Evolutionary conservation across 2,329 filamentous ascomycete species (phyloP).

Genomic region (Colletotrichum sp.): DNA sequence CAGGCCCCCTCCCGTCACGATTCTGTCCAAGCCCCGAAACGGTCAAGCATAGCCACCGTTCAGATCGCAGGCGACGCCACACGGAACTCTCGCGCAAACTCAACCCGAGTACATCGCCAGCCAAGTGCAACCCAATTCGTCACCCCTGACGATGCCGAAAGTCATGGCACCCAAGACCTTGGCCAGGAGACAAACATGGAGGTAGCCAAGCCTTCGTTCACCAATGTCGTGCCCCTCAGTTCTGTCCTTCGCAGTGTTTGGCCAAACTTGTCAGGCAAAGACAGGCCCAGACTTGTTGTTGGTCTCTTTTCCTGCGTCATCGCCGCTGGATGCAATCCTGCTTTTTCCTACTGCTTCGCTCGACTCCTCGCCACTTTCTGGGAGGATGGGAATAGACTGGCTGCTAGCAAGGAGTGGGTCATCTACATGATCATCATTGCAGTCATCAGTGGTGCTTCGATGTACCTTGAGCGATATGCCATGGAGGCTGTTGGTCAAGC

Average conservation of each 20-base stretch:
- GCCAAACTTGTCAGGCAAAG: constrained; percentile 20
- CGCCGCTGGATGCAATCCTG: constrained; percentile 71
- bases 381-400: constrained; percentile 49
- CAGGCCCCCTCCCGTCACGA: background rate
- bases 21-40: background rate
- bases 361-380: constrained; percentile 76
- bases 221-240: constrained; percentile 38
- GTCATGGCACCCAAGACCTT: background rate
- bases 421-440: constrained; percentile 73
- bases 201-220: background rate
- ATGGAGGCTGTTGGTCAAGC: constrained; percentile 74
- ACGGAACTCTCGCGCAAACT: background rate
- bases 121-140: background rate
- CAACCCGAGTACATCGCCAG: background rate
- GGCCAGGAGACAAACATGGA: background rate
- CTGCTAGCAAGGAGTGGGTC: constrained; percentile 68
- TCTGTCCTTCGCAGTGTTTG: background rate
- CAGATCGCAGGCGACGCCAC: background rate
- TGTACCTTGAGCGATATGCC: constrained; percentile 71
- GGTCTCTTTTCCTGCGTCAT: constrained; percentile 67
- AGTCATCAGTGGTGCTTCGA: constrained; percentile 66
- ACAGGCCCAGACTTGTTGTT: constrained; percentile 60
- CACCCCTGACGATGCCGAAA: background rate
- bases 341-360: constrained; percentile 79
- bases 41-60: background rate